Base-by-base conservation (phyloP, 2,329 filamentous ascomycete genomes). In the Ophiocordyceps robertsii region DNA sequence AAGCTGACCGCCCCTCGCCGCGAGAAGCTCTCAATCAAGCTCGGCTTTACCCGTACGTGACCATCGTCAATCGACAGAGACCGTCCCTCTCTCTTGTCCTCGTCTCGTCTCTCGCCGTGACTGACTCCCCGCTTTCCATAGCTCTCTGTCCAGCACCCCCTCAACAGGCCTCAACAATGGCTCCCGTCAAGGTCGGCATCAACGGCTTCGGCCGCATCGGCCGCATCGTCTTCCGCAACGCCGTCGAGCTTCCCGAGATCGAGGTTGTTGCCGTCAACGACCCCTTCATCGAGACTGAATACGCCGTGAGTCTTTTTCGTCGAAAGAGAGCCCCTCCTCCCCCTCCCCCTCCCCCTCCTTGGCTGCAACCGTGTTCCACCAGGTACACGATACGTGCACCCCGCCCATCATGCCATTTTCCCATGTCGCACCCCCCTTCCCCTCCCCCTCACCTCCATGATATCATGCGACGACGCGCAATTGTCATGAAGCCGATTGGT, bases 201-300 rank as follows among this genome's bases (percentile, higher is more conserved):
- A 96, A 95, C 84, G 90, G 92, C 70, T 98, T 98, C 77, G 92
- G 92, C 75, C 89, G 92, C 72, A 98, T 98, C 72, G 92, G 92
- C 63, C 85, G 92, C 69, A 95, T 98, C 68, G 82, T 96, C 76
- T 92, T 96, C 84, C 87, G 90, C 75, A 96, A 95, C 75, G 86
- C 90, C 61, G 66, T 93, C 64, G 83, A 93, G 80, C 84, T 90
- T 72, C 69, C 76, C 59, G 84, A 93, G 47, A 84, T 96, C 64
- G 77, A 95, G 60, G 76, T 98, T 60, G 87, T 95, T 61, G 90
- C 92, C 59, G 87, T 95, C 73, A 96, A 98, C 78, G 92, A 96
- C 69, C 92, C 92, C 59, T 96, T 98, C 83, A 96, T 98, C 72
- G 89, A 95, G 72, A 79, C 85, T 61, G 73, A 89, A 69, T 96